A percentile compares a stretch with the other conserved stretches of the same genome.
These are phyloP conservation scores for Blastobotrys malaysiensis DNA, from an alignment of 1,139 yeast genomes.

Conservation along the genomic window DNA sequence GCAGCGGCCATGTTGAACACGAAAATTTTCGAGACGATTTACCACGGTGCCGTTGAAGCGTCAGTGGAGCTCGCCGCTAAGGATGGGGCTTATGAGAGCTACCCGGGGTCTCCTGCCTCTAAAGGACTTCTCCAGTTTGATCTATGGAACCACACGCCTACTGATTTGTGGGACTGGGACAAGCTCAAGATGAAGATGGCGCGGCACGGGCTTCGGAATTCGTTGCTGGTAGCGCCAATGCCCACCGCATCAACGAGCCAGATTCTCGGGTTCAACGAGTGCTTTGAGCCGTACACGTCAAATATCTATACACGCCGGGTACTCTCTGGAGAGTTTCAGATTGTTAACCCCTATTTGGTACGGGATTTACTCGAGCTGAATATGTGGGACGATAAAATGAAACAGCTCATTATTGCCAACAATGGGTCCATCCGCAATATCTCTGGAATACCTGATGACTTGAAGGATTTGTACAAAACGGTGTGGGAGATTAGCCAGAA, in stretches of 20 bases:
- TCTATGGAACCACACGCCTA: slow-evolving; percentile 60
- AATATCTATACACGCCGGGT: slow-evolving; percentile 72
- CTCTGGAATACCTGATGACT: slow-evolving; percentile 57
- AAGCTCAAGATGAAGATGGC: slow-evolving; percentile 46
- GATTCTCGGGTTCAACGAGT: slow-evolving; percentile 71
- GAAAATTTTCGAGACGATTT: slow-evolving; percentile 75
- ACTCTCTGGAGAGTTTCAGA: slow-evolving; percentile 72
- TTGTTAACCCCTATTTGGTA: slow-evolving; percentile 66
- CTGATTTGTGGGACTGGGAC: slow-evolving; percentile 60
- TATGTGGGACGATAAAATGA: slow-evolving; percentile 63
- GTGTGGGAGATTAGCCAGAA: slow-evolving; percentile 90
- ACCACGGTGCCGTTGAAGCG: slow-evolving; percentile 71
- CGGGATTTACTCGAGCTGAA: slow-evolving; percentile 66
- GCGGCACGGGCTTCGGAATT: slow-evolving; percentile 60
- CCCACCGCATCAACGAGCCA: slow-evolving; percentile 88
- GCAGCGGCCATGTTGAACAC: slow-evolving; percentile 56
- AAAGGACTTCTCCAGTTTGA: slow-evolving; percentile 65
- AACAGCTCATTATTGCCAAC: slow-evolving; percentile 58
- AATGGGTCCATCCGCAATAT: slow-evolving; percentile 76
- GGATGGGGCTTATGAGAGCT: slow-evolving; percentile 56
- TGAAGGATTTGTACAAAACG: slow-evolving; percentile 69
- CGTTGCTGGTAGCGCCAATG: slow-evolving; percentile 75
- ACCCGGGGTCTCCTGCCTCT: slow-evolving; percentile 67
- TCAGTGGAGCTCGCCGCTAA: slow-evolving; percentile 58
- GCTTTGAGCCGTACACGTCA: slow-evolving; percentile 79